A percentile compares a stretch with the other conserved stretches of the same genome.
Conservation (phyloP, 768 basidiomycete genomes). For the Steccherinum ochraceum region DNA sequence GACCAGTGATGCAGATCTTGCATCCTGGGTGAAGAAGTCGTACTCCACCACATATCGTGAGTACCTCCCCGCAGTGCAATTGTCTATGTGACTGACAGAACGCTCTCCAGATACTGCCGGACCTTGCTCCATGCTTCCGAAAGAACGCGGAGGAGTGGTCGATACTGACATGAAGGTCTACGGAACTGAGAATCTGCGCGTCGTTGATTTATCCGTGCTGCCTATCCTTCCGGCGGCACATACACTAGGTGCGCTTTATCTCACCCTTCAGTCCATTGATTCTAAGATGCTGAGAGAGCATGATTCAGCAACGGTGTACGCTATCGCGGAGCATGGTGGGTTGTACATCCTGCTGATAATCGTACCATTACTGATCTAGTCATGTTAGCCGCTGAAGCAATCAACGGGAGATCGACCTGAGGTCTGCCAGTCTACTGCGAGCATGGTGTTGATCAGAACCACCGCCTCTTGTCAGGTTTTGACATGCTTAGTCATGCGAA, state of each 20-base stretch:
- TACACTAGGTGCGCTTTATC: conserved; percentile 18
- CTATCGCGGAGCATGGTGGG: conserved; percentile 22
- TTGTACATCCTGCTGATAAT: background rate
- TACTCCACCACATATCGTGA: conserved; percentile 15
- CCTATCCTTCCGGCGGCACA: conserved; percentile 35
- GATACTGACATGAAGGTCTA: conserved; percentile 25
- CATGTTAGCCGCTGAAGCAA: too few relatives aligned
- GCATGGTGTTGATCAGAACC: too few relatives aligned
- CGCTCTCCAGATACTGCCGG: conserved; percentile 24
- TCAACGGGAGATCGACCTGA: too few relatives aligned
- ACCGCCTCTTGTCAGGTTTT: too few relatives aligned
- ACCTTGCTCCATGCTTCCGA: conserved; percentile 34
- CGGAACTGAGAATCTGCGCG: conserved; percentile 36
- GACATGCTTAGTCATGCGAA: too few relatives aligned
- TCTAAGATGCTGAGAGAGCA: too few relatives aligned
- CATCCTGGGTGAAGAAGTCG: conserved; percentile 17
- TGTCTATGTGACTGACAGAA: background rate
- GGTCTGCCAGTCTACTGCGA: too few relatives aligned
- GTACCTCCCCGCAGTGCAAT: background rate
- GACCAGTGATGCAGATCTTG: conserved; percentile 20
- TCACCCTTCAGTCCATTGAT: background rate
- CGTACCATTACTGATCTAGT: too few relatives aligned
- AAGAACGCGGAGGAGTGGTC: conserved; percentile 29
- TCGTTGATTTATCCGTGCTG: conserved; percentile 36
- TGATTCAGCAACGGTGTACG: conserved; percentile 16